Conservation (phyloP, 78 protist genomes). For the Dictyostelium citrinum region DNA sequence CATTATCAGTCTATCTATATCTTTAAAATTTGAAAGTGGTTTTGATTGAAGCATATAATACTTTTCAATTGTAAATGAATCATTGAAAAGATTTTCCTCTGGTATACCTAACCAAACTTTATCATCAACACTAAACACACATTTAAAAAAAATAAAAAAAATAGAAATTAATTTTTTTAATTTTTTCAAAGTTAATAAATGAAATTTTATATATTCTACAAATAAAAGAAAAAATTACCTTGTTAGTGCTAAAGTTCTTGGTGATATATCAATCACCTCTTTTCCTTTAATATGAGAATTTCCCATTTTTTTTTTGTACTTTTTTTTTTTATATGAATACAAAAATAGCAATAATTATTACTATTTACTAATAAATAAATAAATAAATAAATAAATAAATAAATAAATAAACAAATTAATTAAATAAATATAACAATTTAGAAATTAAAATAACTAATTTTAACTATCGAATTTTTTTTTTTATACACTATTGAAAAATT, state of each 20-base stretch:
- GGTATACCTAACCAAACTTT: slow-evolving; percentile 80
- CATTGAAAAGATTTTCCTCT: slow-evolving; percentile 79
- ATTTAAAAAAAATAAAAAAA: too few species aligned
- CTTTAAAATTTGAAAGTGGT: slow-evolving; percentile 68
- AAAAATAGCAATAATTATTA: not conserved
- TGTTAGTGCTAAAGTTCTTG: slow-evolving; percentile 59
- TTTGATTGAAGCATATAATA: slow-evolving; percentile 74
- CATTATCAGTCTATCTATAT: slow-evolving; percentile 37
- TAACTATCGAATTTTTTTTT: too few species aligned
- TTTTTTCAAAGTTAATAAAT: too few species aligned
- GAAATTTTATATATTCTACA: too few species aligned
- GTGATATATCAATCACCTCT: slow-evolving; percentile 69
- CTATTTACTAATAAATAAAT: not conserved
- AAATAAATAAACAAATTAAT: not conserved
- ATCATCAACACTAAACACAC: slow-evolving; percentile 54
- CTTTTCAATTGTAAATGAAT: slow-evolving; percentile 81
- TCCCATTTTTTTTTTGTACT: slow-evolving; percentile 31
- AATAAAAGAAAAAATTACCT: too few species aligned
- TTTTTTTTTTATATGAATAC: not conserved
- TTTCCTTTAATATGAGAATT: not conserved
- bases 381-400: not conserved
- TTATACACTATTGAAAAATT: not conserved
- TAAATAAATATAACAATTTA: not conserved
- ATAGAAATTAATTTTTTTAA: too few species aligned
- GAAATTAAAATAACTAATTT: too few species aligned